Conservation (phyloP, 805 yeast genomes). For the Wickerhamiella bombiphila region DNA sequence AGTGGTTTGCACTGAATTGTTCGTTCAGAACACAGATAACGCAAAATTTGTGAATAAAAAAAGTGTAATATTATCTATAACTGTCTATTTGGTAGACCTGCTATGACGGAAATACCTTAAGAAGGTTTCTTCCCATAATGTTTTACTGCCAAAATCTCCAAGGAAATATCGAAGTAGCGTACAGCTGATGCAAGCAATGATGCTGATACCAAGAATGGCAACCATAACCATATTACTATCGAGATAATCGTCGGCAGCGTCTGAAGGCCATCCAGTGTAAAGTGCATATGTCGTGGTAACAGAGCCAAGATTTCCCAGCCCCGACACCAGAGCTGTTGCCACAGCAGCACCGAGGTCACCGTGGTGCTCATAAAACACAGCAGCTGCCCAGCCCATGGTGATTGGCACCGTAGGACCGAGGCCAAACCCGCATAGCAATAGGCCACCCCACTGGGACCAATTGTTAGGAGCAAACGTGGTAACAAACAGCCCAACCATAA, state of each 20-base stretch:
- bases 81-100: too few species aligned
- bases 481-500: slow-evolving; percentile 60
- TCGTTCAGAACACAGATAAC: too few species aligned
- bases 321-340: slow-evolving; percentile 68
- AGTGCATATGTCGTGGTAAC: slow-evolving; percentile 77
- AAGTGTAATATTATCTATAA: too few species aligned
- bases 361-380: slow-evolving; percentile 51
- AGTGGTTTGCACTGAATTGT: too few species aligned
- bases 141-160: slow-evolving; percentile 23
- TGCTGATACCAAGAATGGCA: slow-evolving; percentile 59
- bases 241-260: slow-evolving; percentile 41
- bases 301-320: slow-evolving; percentile 75
- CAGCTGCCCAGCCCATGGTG: slow-evolving; percentile 70
- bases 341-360: slow-evolving; percentile 82
- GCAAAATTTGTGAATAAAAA: too few species aligned
- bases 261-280: slow-evolving; percentile 79
- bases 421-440: slow-evolving; percentile 72
- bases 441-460: slow-evolving; percentile 71
- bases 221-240: slow-evolving; percentile 77
- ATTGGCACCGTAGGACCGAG: slow-evolving; percentile 86
- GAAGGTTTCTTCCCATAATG: slow-evolving; percentile 14
- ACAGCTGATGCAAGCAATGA: slow-evolving; percentile 33
- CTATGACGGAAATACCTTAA: slow-evolving; percentile 13
- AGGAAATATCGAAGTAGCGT: slow-evolving; percentile 22
- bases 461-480: slow-evolving; percentile 58